Evolutionary conservation across 225 moss, liverwort and hornwort species (phyloP).

Genomic region (Pseudisothecium myosuroides): DNA sequence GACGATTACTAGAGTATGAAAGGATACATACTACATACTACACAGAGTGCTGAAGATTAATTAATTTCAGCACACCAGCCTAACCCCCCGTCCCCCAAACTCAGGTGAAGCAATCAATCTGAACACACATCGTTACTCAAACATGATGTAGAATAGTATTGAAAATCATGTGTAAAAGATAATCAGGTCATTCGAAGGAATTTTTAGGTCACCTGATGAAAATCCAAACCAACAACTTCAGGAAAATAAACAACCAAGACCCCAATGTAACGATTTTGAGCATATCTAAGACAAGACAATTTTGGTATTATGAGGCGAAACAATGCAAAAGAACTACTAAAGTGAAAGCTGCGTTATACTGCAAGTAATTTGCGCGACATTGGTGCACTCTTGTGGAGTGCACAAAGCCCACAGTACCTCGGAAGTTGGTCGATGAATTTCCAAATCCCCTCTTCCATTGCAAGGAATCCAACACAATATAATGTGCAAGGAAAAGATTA

Average conservation of each 20-base stretch:
- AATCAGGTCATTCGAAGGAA: background rate
- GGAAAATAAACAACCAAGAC: background rate
- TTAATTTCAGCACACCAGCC: background rate
- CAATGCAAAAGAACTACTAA: background rate
- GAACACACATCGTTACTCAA: background rate
- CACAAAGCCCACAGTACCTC: background rate
- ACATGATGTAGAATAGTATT: background rate
- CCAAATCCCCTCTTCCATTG: background rate
- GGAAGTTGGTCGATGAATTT: background rate
- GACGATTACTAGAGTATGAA: background rate
- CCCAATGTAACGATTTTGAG: background rate
- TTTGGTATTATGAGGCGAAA: background rate
- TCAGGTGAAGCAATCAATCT: background rate
- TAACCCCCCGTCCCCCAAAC: background rate
- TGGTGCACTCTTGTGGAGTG: background rate
- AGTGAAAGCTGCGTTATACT: background rate
- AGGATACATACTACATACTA: background rate
- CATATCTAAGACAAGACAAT: background rate
- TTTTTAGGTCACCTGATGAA: background rate
- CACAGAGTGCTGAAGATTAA: background rate
- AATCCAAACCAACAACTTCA: background rate
- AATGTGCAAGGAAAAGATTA: background rate
- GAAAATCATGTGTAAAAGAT: background rate
- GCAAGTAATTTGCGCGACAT: background rate
- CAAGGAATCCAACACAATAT: background rate